A percentile compares a stretch with the other conserved stretches of the same genome.
These are phyloP conservation scores for Arthrobotrys conoides DNA, from an alignment of 2,329 filamentous ascomycete species.

Conservation along the genomic window DNA sequence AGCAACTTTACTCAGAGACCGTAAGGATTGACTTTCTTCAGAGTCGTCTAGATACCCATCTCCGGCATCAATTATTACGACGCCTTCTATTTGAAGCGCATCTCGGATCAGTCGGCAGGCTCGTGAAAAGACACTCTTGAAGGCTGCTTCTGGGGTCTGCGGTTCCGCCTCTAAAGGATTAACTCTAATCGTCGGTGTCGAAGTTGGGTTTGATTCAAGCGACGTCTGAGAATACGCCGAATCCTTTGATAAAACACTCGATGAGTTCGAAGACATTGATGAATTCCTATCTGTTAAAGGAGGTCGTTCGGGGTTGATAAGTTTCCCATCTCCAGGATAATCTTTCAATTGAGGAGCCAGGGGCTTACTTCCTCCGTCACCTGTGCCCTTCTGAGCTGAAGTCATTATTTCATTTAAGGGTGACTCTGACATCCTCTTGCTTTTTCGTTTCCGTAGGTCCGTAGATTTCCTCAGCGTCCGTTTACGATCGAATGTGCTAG, in stretches of 20 bases:
- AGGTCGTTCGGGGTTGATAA: constrained; percentile 52
- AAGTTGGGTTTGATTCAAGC: constrained; percentile 49
- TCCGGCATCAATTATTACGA: constrained; percentile 62
- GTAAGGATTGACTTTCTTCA: constrained; percentile 39
- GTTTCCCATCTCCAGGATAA: constrained; percentile 46
- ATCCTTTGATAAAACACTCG: constrained; percentile 45
- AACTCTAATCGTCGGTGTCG: constrained; percentile 58
- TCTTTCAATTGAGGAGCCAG: constrained; percentile 44
- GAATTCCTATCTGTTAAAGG: constrained; percentile 53
- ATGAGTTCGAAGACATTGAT: constrained; percentile 48
- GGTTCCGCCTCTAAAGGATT: constrained; percentile 42
- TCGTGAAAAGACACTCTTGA: constrained; percentile 63
- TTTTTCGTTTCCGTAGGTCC: constrained; percentile 48
- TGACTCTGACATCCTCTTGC: constrained; percentile 49
- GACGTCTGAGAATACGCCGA: constrained; percentile 50
- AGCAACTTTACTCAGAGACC: constrained; percentile 18
- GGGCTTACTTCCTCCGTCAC: constrained; percentile 56
- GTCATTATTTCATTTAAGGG: constrained; percentile 54
- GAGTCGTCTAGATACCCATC: constrained; percentile 21
- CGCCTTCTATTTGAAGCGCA: constrained; percentile 63
- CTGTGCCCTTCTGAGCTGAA: constrained; percentile 43
- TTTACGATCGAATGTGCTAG: constrained; percentile 62
- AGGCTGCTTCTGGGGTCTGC: constrained; percentile 61
- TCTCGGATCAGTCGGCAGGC: constrained; percentile 63
- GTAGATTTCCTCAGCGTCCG: constrained; percentile 56